These are phyloP conservation scores for Cryptococcus deneoformans DNA, from an alignment of 1,284 basidiomycete genomes.

Conservation along the genomic window DNA sequence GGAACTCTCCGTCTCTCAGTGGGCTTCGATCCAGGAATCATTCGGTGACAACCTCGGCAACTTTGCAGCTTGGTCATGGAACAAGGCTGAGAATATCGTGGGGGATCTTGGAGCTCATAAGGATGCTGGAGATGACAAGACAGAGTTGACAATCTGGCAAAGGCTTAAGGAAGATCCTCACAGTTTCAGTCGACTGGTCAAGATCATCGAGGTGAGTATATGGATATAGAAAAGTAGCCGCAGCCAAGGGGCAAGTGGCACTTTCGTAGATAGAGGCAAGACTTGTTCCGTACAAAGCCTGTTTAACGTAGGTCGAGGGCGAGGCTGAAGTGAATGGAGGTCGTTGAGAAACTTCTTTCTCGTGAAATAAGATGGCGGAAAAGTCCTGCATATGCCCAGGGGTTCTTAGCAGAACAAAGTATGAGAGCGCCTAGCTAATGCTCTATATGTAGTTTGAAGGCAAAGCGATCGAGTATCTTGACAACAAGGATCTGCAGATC, in stretches of 20 bases:
- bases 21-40: constrained; percentile 31
- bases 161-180: constrained; percentile 41
- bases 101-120: constrained; percentile 10
- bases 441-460: constrained; percentile 29
- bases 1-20: constrained; percentile 33
- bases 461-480: constrained; percentile 39
- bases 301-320: no score
- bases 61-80: constrained; percentile 29
- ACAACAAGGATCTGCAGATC: constrained; percentile 41
- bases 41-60: constrained; percentile 25
- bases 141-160: constrained; percentile 42
- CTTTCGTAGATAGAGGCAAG: background rate
- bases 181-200: constrained; percentile 46
- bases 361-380: no score
- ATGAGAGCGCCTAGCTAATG: no score
- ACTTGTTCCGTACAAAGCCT: no score
- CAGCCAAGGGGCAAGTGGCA: background rate
- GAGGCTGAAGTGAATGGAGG: background rate
- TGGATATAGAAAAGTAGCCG: background rate
- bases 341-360: background rate
- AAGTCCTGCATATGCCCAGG: no score
- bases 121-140: constrained; percentile 7
- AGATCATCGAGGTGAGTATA: constrained; percentile 43
- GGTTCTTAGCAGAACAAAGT: no score
- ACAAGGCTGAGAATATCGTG: constrained; percentile 30